A percentile compares a stretch with the other conserved stretches of the same genome.
Evolutionary conservation across 768 basidiomycete genomes (phyloP).

Genomic region (Grammothele lineata): DNA sequence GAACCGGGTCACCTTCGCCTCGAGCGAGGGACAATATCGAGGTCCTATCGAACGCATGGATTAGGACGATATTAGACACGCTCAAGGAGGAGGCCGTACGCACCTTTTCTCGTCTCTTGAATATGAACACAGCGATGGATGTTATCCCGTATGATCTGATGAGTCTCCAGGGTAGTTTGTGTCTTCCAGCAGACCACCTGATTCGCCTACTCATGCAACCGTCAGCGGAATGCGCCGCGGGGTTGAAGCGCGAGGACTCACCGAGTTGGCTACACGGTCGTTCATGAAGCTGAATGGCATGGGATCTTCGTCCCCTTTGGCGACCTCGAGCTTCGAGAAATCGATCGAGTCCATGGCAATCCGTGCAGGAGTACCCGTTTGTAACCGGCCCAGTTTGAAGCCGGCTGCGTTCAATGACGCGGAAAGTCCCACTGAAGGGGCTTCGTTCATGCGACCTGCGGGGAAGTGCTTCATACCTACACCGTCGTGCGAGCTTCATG

Average conservation of each 20-base stretch:
- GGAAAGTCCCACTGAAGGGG: slow-evolving; percentile 71
- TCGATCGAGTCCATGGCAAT: slow-evolving; percentile 68
- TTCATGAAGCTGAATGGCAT: slow-evolving; percentile 76
- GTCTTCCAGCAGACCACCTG: slow-evolving; percentile 76
- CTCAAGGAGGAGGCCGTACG: not conserved
- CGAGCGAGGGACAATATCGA: slow-evolving; percentile 87
- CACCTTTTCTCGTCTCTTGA: slow-evolving; percentile 84
- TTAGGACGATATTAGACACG: not conserved
- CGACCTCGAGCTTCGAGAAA: slow-evolving; percentile 54
- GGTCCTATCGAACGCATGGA: slow-evolving; percentile 51
- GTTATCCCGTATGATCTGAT: slow-evolving; percentile 70
- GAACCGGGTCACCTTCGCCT: slow-evolving; percentile 83
- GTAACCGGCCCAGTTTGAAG: slow-evolving; percentile 78
- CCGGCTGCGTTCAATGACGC: slow-evolving; percentile 69
- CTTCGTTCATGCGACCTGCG: slow-evolving; percentile 72
- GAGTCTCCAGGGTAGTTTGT: slow-evolving; percentile 66
- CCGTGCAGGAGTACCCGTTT: slow-evolving; percentile 85
- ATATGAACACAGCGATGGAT: slow-evolving; percentile 80
- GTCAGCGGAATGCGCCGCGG: no score
- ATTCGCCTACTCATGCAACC: no score
- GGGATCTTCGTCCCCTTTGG: slow-evolving; percentile 64
- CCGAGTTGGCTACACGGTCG: slow-evolving; percentile 64
- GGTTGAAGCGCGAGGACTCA: slow-evolving; percentile 29
- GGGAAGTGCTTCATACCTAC: slow-evolving; percentile 69
- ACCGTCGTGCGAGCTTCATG: not conserved